Evolutionary conservation across 2,329 filamentous ascomycete genomes (phyloP).

Genomic region (Penicillium capsulatum): DNA sequence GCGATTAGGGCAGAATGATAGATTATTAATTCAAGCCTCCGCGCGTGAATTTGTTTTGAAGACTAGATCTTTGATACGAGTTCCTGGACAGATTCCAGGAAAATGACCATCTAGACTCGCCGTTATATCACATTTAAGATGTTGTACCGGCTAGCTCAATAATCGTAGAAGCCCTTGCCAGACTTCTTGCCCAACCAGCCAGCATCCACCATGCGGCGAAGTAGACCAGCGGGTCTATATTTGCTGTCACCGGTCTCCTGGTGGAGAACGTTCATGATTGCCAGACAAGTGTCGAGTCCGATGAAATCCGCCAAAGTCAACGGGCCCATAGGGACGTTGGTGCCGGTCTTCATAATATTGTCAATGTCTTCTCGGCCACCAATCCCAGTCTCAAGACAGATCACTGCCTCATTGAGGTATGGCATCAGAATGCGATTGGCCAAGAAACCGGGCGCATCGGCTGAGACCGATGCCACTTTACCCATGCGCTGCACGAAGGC

Average conservation of each 20-base stretch:
- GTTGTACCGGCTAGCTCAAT: no score
- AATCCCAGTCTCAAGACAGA: slow-evolving; percentile 90
- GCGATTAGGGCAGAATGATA: no score
- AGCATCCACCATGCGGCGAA: slow-evolving; percentile 95
- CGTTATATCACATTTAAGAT: no score
- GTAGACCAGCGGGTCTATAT: slow-evolving; percentile 81
- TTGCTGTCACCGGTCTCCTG: slow-evolving; percentile 91
- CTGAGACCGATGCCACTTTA: slow-evolving; percentile 82
- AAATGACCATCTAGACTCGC: no score
- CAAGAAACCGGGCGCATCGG: slow-evolving; percentile 88
- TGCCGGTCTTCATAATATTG: slow-evolving; percentile 98
- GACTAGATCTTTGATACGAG: no score
- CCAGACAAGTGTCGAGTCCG: slow-evolving; percentile 88
- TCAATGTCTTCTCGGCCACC: slow-evolving; percentile 90
- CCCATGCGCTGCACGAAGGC: slow-evolving; percentile 88
- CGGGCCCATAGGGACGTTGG: slow-evolving; percentile 97
- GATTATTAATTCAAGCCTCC: no score
- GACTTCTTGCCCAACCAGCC: slow-evolving; percentile 98
- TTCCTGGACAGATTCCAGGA: no score
- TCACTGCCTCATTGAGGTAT: slow-evolving; percentile 97
- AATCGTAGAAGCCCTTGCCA: slow-evolving; percentile 93
- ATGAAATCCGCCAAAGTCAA: slow-evolving; percentile 94
- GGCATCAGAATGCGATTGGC: slow-evolving; percentile 98
- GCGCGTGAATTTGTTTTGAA: no score
- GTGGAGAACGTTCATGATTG: slow-evolving; percentile 95